Evolutionary conservation across 192 early-diverging fungal species (phyloP).

Genomic region (Backusella luteola): DNA sequence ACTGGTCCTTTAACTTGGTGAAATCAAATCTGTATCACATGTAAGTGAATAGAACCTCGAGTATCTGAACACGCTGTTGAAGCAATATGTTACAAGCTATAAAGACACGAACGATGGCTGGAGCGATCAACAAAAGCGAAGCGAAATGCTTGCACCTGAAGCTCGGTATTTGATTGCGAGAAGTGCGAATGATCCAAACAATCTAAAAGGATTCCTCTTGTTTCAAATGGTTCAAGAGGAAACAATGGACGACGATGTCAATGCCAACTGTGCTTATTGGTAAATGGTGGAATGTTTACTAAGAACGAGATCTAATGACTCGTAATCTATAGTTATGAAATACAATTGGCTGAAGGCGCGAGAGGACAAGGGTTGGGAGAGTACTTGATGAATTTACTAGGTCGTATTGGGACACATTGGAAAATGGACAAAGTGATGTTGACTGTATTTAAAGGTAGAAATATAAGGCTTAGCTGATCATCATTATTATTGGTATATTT

Average conservation of each 20-base stretch:
- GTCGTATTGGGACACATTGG: slow-evolving; percentile 48
- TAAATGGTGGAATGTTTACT: slow-evolving; percentile 25
- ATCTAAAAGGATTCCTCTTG: slow-evolving; percentile 53
- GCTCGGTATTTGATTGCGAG: slow-evolving; percentile 58
- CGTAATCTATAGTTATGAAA: slow-evolving; percentile 54
- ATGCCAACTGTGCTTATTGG: slow-evolving; percentile 63
- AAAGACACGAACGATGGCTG: slow-evolving; percentile 65
- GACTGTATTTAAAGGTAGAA: slow-evolving; percentile 64
- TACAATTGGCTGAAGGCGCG: slow-evolving; percentile 49
- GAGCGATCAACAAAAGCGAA: slow-evolving; percentile 52
- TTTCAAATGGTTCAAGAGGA: slow-evolving; percentile 68
- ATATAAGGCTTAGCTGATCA: neutral
- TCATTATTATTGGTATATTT: neutral
- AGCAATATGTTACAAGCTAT: slow-evolving; percentile 39
- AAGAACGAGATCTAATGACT: neutral
- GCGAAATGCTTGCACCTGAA: slow-evolving; percentile 54
- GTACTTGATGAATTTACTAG: slow-evolving; percentile 52
- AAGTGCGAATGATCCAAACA: slow-evolving; percentile 26
- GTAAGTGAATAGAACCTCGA: slow-evolving; percentile 33
- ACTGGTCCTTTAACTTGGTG: slow-evolving; percentile 55
- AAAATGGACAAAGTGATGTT: slow-evolving; percentile 65
- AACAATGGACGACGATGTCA: slow-evolving; percentile 51
- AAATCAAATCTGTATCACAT: slow-evolving; percentile 60
- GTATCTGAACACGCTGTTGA: neutral
- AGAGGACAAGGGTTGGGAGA: slow-evolving; percentile 55